phyloP scores from a whole-genome alignment of 2,329 filamentous ascomycete genomes.

The Clarireedia paspali region DNA sequence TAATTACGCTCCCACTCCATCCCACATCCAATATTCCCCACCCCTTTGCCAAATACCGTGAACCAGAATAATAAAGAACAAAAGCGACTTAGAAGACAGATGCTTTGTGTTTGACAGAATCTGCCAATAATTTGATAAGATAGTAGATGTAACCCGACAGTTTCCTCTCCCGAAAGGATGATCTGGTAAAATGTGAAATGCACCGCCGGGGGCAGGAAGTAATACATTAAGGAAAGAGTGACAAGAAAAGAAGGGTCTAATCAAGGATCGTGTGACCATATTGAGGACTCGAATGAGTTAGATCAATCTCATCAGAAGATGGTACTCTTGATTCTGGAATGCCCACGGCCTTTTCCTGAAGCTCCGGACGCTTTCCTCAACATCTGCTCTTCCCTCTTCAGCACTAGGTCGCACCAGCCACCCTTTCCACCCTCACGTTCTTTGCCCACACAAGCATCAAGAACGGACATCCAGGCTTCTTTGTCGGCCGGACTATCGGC shows the following conservation, averaged over 20 bases:
- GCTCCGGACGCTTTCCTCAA: slow-evolving; percentile 19
- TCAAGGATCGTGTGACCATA: background rate
- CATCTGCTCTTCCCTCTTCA: slow-evolving; percentile 48
- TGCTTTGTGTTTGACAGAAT: background rate
- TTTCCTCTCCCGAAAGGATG: background rate
- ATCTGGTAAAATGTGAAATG: background rate
- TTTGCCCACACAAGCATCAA: slow-evolving; percentile 59
- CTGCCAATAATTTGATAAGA: slow-evolving; percentile 1
- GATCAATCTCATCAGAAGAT: slow-evolving; percentile 3
- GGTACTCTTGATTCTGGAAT: slow-evolving; percentile 27
- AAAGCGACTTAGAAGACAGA: too few species aligned
- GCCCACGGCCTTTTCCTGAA: slow-evolving; percentile 20
- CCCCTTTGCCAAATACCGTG: background rate
- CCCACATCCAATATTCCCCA: background rate
- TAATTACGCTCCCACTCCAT: slow-evolving; percentile 6
- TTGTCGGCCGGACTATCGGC: slow-evolving; percentile 81
- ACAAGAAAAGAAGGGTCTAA: background rate
- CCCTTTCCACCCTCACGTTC: slow-evolving; percentile 41
- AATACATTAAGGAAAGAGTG: background rate
- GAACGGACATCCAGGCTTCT: slow-evolving; percentile 87
- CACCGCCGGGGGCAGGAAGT: slow-evolving; percentile 5
- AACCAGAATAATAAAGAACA: too few species aligned
- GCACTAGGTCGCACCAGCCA: slow-evolving; percentile 61
- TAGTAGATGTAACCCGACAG: background rate
- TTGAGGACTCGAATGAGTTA: background rate